Base-by-base conservation (phyloP, 768 basidiomycete species). In the Termitomyces bulborhizus region DNA sequence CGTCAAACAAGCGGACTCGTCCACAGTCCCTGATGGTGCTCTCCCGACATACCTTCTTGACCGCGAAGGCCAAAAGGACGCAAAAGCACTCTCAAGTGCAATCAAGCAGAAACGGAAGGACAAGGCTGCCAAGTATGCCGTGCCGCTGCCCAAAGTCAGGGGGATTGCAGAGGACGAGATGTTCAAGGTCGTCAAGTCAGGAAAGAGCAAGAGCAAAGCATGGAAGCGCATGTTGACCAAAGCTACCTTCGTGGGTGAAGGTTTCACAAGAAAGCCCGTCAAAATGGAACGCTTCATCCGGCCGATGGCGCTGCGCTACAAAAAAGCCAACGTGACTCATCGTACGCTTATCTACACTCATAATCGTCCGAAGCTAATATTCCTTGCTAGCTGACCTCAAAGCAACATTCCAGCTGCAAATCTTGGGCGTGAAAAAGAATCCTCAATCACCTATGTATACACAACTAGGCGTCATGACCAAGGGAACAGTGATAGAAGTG, bases 141-240 rank as follows among this genome's bases (percentile, higher is more conserved):
- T 99, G 1, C 97, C 97, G 4, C 68, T 99, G 58, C 97, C 97
- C 47, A 96, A 93, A 73, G 97, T 99, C 51, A 77, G 96, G 56
- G 97, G 97, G 18, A 98, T 99, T 63, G 95, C 96, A 15, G 97
- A 99, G 71, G 97, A 98, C 65, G 97, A 99, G 78, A 97, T 94
- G 90, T 99, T 99, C 80, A 98, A 95, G 78, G 97, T 99, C 31
- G 77, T 99, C 79, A 92, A 93, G 78, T 94, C 96, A 1, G 97
- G 97, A 53, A 98, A 98, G 77, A 89, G 82, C 67, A 97, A 93
- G 74, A 85, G 82, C 66, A 99, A 98, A 73, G 81, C 90, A 16
- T 99, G 97, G 97, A 99, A 99, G 76, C 84, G 94, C 62, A 98
- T 98, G 94, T 91, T 99, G 57, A 97, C 93, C 54, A 99, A 99